phyloP scores from a whole-genome alignment of 2,329 filamentous ascomycete genomes.

The Colletotrichum musae region DNA sequence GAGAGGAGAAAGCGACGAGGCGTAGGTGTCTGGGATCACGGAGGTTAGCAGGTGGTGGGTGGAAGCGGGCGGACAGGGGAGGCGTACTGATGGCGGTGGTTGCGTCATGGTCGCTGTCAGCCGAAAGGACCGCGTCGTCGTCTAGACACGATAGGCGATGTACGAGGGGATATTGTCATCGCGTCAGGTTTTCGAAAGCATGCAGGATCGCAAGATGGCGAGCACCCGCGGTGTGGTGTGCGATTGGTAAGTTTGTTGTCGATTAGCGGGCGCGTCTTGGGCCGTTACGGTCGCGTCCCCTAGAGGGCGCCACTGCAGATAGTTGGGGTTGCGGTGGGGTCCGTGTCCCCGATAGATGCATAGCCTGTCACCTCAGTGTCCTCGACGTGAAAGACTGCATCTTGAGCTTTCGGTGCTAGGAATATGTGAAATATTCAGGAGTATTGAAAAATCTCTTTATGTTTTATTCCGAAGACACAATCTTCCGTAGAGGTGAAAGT shows the following conservation, averaged over 20 bases:
- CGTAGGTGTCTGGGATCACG: constrained; percentile 52
- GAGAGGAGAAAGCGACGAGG: constrained; percentile 56
- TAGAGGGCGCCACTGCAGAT: too few relatives aligned
- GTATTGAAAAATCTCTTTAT: too few relatives aligned
- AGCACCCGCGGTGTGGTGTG: too few relatives aligned
- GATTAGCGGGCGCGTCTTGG: neutral
- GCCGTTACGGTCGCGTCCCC: neutral
- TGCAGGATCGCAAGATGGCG: neutral
- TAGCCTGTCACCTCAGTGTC: too few relatives aligned
- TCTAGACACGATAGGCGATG: constrained; percentile 2
- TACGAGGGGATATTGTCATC: constrained; percentile 6
- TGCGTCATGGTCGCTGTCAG: constrained; percentile 37
- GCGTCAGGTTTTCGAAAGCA: neutral
- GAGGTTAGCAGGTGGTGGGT: neutral
- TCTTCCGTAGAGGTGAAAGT: too few relatives aligned
- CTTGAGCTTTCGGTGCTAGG: too few relatives aligned
- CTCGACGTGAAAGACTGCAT: too few relatives aligned
- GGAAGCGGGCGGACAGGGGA: neutral
- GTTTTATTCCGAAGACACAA: too few relatives aligned
- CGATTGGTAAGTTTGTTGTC: too few relatives aligned
- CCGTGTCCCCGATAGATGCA: too few relatives aligned
- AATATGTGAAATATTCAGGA: too few relatives aligned
- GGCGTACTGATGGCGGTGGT: constrained; percentile 35
- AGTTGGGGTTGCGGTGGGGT: too few relatives aligned
- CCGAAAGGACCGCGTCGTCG: constrained; percentile 32